phyloP scores from a whole-genome alignment of 306 rosid genomes.

The Malus asiatica region DNA sequence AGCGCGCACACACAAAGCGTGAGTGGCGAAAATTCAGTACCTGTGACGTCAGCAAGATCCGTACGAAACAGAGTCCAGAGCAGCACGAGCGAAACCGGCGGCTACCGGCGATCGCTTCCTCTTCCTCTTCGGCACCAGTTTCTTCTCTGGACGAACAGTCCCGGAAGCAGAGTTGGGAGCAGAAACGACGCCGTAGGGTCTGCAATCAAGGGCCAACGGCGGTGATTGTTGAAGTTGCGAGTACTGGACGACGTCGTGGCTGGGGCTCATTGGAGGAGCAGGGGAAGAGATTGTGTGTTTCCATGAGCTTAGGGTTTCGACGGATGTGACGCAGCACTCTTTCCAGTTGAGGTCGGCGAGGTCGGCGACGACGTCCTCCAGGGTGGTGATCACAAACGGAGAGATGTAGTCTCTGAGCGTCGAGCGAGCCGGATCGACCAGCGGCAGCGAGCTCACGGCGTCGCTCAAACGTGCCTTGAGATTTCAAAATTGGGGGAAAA shows the following conservation, averaged over 20 bases:
- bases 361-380: conserved; percentile 49
- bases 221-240: neutral
- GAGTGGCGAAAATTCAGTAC: neutral
- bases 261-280: neutral
- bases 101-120: conserved; percentile 8
- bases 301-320: conserved; percentile 34
- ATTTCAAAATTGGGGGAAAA: neutral
- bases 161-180: neutral
- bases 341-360: conserved; percentile 60
- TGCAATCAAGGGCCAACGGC: neutral
- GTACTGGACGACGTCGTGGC: neutral
- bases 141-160: neutral
- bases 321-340: conserved; percentile 71
- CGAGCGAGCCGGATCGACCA: conserved; percentile 51
- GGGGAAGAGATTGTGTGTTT: neutral
- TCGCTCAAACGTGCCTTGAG: conserved; percentile 37
- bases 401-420: conserved; percentile 47
- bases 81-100: neutral
- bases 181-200: neutral
- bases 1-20: neutral
- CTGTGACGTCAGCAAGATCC: conserved; percentile 23
- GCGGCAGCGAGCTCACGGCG: conserved; percentile 43
- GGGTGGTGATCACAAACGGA: conserved; percentile 18
- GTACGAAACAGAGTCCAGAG: conserved; percentile 11
- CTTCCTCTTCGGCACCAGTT: conserved; percentile 28